phyloP scores from a whole-genome alignment of 305 asterid genomes.

The Andrographis paniculata region DNA sequence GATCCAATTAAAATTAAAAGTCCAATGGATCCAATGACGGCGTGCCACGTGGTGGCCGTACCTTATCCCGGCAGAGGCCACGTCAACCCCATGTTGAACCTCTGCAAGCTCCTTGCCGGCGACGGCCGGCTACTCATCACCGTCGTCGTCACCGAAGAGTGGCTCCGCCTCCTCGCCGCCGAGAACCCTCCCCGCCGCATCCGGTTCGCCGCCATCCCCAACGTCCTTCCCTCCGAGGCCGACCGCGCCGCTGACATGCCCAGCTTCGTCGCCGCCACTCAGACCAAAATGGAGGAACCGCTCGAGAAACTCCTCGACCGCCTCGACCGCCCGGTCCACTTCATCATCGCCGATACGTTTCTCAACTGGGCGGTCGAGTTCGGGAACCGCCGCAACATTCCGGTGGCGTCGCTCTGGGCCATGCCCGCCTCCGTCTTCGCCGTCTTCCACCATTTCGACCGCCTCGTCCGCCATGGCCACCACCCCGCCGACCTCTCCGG shows the following conservation, averaged over 20 bases:
- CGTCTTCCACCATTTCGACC: constrained; percentile 41
- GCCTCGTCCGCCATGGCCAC: constrained; percentile 28
- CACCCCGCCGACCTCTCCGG: constrained; percentile 38
- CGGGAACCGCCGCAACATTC: constrained; percentile 43
- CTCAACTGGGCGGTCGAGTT: constrained; percentile 44
- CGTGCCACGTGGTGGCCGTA: constrained; percentile 49
- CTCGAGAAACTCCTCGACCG: constrained; percentile 38
- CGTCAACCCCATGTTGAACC: constrained; percentile 71
- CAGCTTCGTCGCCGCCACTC: constrained; percentile 42
- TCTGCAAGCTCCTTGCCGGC: constrained; percentile 44
- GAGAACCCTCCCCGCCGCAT: constrained; percentile 33
- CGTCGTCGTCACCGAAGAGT: constrained; percentile 63
- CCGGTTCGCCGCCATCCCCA: constrained; percentile 47
- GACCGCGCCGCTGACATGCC: constrained; percentile 51
- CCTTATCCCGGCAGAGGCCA: constrained; percentile 90
- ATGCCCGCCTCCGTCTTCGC: constrained; percentile 50
- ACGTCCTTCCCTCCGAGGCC: constrained; percentile 45
- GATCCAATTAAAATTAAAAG: too few relatives aligned
- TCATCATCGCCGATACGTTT: constrained; percentile 36
- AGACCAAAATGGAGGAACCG: constrained; percentile 51
- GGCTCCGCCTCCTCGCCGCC: constrained; percentile 50
- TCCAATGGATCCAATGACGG: too few relatives aligned
- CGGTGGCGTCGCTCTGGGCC: constrained; percentile 60
- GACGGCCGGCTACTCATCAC: constrained; percentile 33
- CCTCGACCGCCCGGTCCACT: constrained; percentile 25